Evolutionary conservation across 768 basidiomycete genomes (phyloP).

Genomic region (Trametes punicea): DNA sequence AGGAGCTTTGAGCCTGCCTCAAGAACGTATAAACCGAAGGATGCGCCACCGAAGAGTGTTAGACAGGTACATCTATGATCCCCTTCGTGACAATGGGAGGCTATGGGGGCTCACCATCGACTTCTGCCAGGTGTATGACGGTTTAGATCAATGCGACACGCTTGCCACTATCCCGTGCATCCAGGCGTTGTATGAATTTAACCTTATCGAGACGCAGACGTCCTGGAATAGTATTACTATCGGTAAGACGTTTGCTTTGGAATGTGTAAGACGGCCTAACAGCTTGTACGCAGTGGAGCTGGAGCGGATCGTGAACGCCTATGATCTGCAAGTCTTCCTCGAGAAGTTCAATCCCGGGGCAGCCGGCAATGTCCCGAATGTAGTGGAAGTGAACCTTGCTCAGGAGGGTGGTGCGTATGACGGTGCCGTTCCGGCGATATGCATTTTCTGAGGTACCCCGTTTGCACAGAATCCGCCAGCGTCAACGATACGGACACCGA

Average conservation of each 20-base stretch:
- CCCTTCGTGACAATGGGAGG: too few species aligned
- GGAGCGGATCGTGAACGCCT: neutral
- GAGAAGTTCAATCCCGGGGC: conserved; percentile 3
- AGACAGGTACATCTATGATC: too few species aligned
- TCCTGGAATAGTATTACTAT: neutral
- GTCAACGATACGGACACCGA: neutral
- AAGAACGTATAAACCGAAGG: too few species aligned
- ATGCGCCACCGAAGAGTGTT: too few species aligned
- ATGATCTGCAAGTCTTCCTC: conserved; percentile 3
- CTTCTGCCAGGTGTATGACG: neutral
- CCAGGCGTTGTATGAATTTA: conserved; percentile 9
- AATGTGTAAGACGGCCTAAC: too few species aligned
- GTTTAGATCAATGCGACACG: neutral
- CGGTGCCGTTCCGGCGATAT: too few species aligned
- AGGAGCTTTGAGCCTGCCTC: too few species aligned
- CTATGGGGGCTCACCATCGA: too few species aligned
- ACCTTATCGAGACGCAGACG: conserved; percentile 1
- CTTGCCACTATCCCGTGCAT: conserved; percentile 5
- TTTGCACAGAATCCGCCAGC: neutral
- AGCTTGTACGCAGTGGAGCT: neutral
- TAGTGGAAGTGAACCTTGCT: too few species aligned
- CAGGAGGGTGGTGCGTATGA: too few species aligned
- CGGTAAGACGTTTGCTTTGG: neutral
- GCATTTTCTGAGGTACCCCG: too few species aligned
- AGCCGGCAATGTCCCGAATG: neutral